Evolutionary conservation across 2,329 filamentous ascomycete genomes (phyloP).

Genomic region (Chaetomium strumarium): DNA sequence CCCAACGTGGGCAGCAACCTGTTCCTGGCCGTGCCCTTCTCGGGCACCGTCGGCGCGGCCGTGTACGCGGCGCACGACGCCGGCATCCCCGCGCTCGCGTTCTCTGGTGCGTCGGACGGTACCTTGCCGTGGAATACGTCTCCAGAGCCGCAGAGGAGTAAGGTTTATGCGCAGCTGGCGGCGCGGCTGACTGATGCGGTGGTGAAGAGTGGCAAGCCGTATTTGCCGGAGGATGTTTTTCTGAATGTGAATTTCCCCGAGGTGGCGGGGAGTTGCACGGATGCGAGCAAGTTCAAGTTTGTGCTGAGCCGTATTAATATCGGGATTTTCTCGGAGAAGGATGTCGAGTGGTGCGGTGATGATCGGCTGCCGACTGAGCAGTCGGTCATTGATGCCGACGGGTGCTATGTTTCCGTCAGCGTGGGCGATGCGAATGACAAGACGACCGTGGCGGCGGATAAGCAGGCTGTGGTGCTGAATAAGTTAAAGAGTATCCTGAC

Average conservation of each 20-base stretch:
- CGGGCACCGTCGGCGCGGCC: constrained; percentile 63
- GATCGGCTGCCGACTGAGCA: constrained; percentile 54
- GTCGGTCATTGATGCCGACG: constrained; percentile 42
- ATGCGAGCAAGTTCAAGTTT: constrained; percentile 52
- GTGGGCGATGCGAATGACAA: constrained; percentile 56
- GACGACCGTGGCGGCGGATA: constrained; percentile 47
- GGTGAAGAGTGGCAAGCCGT: constrained; percentile 52
- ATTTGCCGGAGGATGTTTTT: constrained; percentile 54
- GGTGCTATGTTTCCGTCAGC: constrained; percentile 59
- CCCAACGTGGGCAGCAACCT: constrained; percentile 57
- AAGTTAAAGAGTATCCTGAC: constrained; percentile 36
- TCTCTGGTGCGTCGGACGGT: constrained; percentile 50
- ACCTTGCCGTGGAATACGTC: constrained; percentile 48
- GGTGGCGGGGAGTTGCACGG: constrained; percentile 45
- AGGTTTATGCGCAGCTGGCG: constrained; percentile 59
- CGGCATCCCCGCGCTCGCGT: constrained; percentile 61
- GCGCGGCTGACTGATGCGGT: constrained; percentile 51
- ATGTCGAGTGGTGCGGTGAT: constrained; percentile 52
- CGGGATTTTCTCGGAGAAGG: constrained; percentile 45
- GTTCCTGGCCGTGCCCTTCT: constrained; percentile 50
- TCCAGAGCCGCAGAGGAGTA: constrained; percentile 47
- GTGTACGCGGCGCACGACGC: constrained; percentile 48
- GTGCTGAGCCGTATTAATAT: constrained; percentile 57
- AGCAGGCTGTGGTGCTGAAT: constrained; percentile 45
- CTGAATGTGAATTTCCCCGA: constrained; percentile 66